phyloP scores from a whole-genome alignment of 1,139 yeast species.

The Debaryomyces fabryi region DNA sequence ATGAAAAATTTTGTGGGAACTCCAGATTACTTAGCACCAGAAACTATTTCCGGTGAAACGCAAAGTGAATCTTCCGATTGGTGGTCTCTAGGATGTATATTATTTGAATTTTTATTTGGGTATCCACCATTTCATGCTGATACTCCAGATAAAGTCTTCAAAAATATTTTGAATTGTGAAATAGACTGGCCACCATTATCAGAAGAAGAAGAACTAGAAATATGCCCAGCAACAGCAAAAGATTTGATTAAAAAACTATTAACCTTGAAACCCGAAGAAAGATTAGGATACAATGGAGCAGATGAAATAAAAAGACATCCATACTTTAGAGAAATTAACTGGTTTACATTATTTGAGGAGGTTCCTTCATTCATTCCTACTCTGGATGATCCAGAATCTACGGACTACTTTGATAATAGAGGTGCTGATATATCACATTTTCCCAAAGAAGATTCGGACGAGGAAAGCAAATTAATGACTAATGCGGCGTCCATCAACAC shows the following conservation, averaged over 20 bases:
- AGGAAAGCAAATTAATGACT: slow-evolving; percentile 22
- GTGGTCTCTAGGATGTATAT: slow-evolving; percentile 98
- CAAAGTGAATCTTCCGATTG: slow-evolving; percentile 92
- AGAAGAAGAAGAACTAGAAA: slow-evolving; percentile 53
- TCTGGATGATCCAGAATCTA: slow-evolving; percentile 79
- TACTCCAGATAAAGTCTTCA: slow-evolving; percentile 79
- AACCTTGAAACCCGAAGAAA: slow-evolving; percentile 58
- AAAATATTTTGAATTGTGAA: slow-evolving; percentile 69
- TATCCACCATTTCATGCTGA: slow-evolving; percentile 93
- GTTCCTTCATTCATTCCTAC: slow-evolving; percentile 86
- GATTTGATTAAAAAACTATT: slow-evolving; percentile 71
- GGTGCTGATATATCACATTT: slow-evolving; percentile 78
- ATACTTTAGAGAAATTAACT: slow-evolving; percentile 70
- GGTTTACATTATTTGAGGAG: slow-evolving; percentile 74
- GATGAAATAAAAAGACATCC: slow-evolving; percentile 78
- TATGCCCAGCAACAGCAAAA: slow-evolving; percentile 68
- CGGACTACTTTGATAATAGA: slow-evolving; percentile 88
- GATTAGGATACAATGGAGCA: slow-evolving; percentile 80
- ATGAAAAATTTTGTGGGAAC: slow-evolving; percentile 82
- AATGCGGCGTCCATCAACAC: slow-evolving; percentile 17
- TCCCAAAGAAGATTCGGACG: slow-evolving; percentile 53
- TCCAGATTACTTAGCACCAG: slow-evolving; percentile 97
- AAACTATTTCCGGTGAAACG: slow-evolving; percentile 82
- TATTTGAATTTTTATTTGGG: slow-evolving; percentile 90
- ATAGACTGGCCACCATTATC: slow-evolving; percentile 83